Percentiles rank a stretch among this genome's conserved stretches.
phyloP scores from a whole-genome alignment of 176 grass and related monocot genomes.

The Secale cereale region DNA sequence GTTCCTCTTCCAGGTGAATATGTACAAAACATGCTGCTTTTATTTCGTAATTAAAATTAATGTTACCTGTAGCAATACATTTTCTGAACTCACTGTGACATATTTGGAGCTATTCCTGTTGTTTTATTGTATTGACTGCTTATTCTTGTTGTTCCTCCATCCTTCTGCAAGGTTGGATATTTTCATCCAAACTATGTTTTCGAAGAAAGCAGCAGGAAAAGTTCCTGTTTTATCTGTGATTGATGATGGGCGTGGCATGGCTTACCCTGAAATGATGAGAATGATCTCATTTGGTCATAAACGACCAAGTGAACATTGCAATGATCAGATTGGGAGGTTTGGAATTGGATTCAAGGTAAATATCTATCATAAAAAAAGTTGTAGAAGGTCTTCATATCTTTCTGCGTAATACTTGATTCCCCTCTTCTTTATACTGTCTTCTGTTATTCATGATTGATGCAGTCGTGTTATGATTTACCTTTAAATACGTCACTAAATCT shows the following conservation, averaged over 20 bases:
- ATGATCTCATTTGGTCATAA: conserved; percentile 94
- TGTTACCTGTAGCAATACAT: not conserved
- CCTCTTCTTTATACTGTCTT: conserved; percentile 5
- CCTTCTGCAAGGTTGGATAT: conserved; percentile 63
- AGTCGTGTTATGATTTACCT: not conserved
- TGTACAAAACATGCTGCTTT: not conserved
- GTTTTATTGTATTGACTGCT: not conserved
- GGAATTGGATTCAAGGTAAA: conserved; percentile 91
- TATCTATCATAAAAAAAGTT: not conserved
- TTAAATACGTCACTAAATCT: not conserved
- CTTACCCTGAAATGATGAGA: conserved; percentile 59
- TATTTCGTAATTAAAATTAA: conserved; percentile 22
- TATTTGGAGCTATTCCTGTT: conserved; percentile 9
- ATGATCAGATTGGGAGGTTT: conserved; percentile 73
- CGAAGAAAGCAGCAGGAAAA: conserved; percentile 59
- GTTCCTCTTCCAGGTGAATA: conserved; percentile 9
- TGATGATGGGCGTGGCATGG: conserved; percentile 86
- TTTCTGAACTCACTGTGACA: not conserved
- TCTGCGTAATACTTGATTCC: not conserved
- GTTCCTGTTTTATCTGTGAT: conserved; percentile 76
- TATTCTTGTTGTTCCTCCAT: conserved; percentile 17
- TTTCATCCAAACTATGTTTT: conserved; percentile 58
- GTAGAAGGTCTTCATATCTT: not conserved
- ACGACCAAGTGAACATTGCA: conserved; percentile 32
- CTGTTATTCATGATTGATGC: not conserved